A percentile compares a stretch with the other conserved stretches of the same genome.
Conservation (phyloP, 2,329 filamentous ascomycete species). For the Alternaria brassicicola region DNA sequence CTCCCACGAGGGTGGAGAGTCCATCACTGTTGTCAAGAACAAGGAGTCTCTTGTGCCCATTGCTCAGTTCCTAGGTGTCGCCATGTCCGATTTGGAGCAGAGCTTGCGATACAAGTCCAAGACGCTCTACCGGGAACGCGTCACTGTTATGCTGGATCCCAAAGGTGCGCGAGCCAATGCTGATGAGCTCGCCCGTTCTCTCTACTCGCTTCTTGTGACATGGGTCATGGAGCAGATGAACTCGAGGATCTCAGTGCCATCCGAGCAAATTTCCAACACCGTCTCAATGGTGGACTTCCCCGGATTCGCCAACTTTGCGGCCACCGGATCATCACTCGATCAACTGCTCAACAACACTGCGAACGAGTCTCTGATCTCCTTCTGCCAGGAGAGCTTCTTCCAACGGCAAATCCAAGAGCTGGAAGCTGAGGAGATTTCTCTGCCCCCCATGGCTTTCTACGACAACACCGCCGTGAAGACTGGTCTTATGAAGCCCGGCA, state of each 20-base stretch:
- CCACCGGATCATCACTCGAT: slow-evolving; percentile 84
- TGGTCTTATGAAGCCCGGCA: slow-evolving; percentile 87
- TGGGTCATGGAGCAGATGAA: slow-evolving; percentile 95
- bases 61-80: slow-evolving; percentile 92
- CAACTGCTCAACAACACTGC: slow-evolving; percentile 95
- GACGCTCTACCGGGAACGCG: slow-evolving; percentile 92
- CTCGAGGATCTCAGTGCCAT: slow-evolving; percentile 81
- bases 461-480: slow-evolving; percentile 96
- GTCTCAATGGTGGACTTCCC: slow-evolving; percentile 96
- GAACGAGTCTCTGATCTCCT: slow-evolving; percentile 88
- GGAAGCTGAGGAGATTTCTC: slow-evolving; percentile 89
- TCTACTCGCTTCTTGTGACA: slow-evolving; percentile 92
- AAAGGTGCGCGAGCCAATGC: slow-evolving; percentile 88
- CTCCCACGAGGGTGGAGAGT: slow-evolving; percentile 90
- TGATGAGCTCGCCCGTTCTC: slow-evolving; percentile 88
- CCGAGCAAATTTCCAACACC: slow-evolving; percentile 90
- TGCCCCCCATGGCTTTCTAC: slow-evolving; percentile 93
- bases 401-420: slow-evolving; percentile 91
- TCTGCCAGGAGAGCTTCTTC: slow-evolving; percentile 94
- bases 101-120: slow-evolving; percentile 96
- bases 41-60: slow-evolving; percentile 86
- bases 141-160: slow-evolving; percentile 98
- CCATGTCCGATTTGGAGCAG: slow-evolving; percentile 78
- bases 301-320: slow-evolving; percentile 83
- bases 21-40: slow-evolving; percentile 86